These are phyloP conservation scores for Zarea fungicola DNA, from an alignment of 2,329 filamentous ascomycete species.

Conservation along the genomic window DNA sequence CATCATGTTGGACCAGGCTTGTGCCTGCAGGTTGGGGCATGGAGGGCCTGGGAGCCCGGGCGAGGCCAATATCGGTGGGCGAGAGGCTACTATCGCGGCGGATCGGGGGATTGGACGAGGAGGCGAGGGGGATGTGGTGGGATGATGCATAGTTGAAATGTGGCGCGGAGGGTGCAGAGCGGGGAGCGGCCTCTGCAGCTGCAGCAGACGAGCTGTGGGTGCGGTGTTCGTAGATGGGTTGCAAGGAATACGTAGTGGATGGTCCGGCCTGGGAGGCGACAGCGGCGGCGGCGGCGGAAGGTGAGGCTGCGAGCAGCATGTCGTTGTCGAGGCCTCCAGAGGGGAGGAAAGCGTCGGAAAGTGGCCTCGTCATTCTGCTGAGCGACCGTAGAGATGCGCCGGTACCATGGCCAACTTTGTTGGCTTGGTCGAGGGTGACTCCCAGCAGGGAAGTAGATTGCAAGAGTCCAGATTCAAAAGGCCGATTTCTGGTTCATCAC, in stretches of 20 bases:
- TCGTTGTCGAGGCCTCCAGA: conserved; percentile 32
- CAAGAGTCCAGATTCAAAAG: no score
- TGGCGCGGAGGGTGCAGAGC: conserved; percentile 19
- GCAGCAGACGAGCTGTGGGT: conserved; percentile 17
- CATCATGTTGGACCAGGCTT: background rate
- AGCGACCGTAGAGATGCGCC: background rate
- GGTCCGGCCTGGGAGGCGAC: conserved; percentile 30
- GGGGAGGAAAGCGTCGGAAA: conserved; percentile 39
- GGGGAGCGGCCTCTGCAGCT: conserved; percentile 18
- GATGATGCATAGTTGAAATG: conserved; percentile 14
- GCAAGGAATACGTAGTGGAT: conserved; percentile 31
- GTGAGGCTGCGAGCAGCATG: conserved; percentile 21
- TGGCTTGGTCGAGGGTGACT: background rate
- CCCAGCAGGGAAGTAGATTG: no score
- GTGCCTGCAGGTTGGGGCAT: conserved; percentile 5
- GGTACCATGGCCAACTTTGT: conserved; percentile 9
- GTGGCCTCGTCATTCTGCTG: conserved; percentile 33
- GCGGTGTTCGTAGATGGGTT: conserved; percentile 33
- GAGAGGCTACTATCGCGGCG: conserved; percentile 16
- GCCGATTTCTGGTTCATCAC: no score
- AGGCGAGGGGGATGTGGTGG: conserved; percentile 22
- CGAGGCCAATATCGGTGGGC: conserved; percentile 10
- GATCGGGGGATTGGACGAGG: conserved; percentile 15
- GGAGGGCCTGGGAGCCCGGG: conserved; percentile 9
- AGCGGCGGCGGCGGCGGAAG: conserved; percentile 21